These are phyloP conservation scores for Linderina pennispora DNA, from an alignment of 192 early-diverging fungal species.

Conservation along the genomic window DNA sequence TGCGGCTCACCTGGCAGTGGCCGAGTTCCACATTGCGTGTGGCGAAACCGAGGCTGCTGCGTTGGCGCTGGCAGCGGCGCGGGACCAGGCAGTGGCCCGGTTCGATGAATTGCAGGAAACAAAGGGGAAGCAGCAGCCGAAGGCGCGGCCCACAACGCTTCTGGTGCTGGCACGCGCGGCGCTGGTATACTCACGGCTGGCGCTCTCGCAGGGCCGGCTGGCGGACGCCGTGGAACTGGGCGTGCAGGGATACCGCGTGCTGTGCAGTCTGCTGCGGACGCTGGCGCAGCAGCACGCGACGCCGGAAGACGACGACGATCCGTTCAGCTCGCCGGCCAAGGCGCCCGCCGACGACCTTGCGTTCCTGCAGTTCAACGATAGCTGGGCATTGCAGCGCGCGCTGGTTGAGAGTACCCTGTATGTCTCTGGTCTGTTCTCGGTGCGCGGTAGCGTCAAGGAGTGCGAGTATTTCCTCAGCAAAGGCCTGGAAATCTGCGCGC, in stretches of 20 bases:
- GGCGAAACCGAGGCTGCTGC: conserved; percentile 11
- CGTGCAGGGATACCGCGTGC: conserved; percentile 37
- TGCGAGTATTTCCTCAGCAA: conserved; percentile 35
- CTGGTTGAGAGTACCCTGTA: conserved; percentile 24
- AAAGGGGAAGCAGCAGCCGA: no score
- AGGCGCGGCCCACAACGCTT: conserved; percentile 27
- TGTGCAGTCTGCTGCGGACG: conserved; percentile 22
- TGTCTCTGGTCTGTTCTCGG: conserved; percentile 23
- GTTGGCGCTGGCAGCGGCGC: conserved; percentile 11
- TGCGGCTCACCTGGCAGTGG: conserved; percentile 14
- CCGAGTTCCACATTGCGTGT: conserved; percentile 16
- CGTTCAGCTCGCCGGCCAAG: conserved; percentile 15
- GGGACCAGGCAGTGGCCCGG: no score
- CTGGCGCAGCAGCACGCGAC: conserved; percentile 5
- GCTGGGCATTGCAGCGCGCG: conserved; percentile 41
- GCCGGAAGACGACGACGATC: conserved; percentile 17
- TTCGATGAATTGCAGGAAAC: no score
- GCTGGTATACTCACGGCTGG: conserved; percentile 20
- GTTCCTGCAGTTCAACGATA: conserved; percentile 21
- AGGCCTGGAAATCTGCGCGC: conserved; percentile 14
- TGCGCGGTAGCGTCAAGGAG: conserved; percentile 39
- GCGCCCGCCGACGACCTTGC: conserved; percentile 1
- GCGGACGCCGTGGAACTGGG: conserved; percentile 34
- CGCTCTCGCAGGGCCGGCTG: conserved; percentile 28
- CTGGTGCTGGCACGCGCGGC: conserved; percentile 21